Evolutionary conservation across 805 yeast genomes (phyloP), one percentile per base, ranked within the genome.

Genomic region (Sporopachydermia quercuum): DNA sequence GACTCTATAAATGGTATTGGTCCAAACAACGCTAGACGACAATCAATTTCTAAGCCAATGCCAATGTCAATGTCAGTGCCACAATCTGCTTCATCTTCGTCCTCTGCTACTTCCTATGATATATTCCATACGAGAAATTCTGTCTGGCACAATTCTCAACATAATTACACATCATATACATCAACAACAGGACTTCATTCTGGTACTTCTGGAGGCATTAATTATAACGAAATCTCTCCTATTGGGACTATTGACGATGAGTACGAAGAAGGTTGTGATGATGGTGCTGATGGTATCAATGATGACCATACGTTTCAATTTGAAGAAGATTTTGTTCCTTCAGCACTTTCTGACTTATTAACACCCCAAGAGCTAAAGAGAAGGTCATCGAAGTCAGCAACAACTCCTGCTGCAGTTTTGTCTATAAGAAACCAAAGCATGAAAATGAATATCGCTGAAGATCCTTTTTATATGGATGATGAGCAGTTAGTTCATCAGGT

Each of bases 251-350:
- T 52, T 4, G 57, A 56, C 23, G 66, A 63, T 37, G 65, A 61
- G 40, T 60, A 55, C 14, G 47, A 47, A 34, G 42, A 48, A 19
- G 38, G 39, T 16, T 45, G 37, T 13, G 42, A 33, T 5, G 37
- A 45, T n/a, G 70, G 65, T 36, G 72, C 67, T 36, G 68, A 54
- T 27, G 59, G 50, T 38, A 66, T 54, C 40, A 58, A 56, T 30
- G 60, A 66, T 4, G 30, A n/a, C 30, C 13, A 23, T 8, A 23
- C 30, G 30, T 23, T 23, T 23, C 30, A 23, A 23, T 70, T 61
- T 52, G 82, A 71, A 37, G 87, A 82, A 47, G 94, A 82, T 52
- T 80, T 74, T 48, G 80, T 86, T 3, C 96, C 96, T 1, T 75
- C 78, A 4, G 73, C 87, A 18, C 60, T 86, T 33, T 71, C 78